Evolutionary conservation across 345 rosid species (phyloP).

Genomic region (Rhodomyrtus tomentosa): DNA sequence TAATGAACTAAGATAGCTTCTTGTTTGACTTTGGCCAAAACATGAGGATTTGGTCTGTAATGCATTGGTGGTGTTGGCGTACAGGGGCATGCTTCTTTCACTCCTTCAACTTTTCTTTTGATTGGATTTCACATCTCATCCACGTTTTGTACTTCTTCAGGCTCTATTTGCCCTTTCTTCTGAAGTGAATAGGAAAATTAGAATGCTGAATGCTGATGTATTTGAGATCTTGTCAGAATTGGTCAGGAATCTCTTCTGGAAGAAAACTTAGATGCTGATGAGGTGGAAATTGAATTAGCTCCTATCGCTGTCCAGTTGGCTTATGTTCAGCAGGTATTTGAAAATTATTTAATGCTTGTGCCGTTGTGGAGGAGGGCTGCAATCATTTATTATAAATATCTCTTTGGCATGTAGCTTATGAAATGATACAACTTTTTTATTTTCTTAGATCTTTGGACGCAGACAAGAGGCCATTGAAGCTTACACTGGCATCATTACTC

Average conservation of each 20-base stretch:
- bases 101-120: background rate
- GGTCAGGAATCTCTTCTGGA: constrained; percentile 87
- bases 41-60: background rate
- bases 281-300: constrained; percentile 77
- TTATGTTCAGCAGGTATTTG: constrained; percentile 64
- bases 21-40: background rate
- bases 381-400: background rate
- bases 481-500: constrained; percentile 48
- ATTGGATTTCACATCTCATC: background rate
- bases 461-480: constrained; percentile 49
- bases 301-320: constrained; percentile 85
- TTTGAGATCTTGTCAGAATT: constrained; percentile 29
- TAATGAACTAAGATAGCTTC: background rate
- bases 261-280: constrained; percentile 65
- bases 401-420: background rate
- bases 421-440: background rate
- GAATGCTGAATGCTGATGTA: background rate
- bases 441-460: constrained; percentile 61
- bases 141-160: background rate
- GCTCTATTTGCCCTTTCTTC: background rate
- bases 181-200: background rate
- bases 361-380: background rate
- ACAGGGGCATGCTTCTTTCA: background rate
- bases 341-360: background rate
- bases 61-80: background rate